These are phyloP conservation scores for Clavispora vitiphila DNA, from an alignment of 805 yeast genomes.

Conservation along the genomic window DNA sequence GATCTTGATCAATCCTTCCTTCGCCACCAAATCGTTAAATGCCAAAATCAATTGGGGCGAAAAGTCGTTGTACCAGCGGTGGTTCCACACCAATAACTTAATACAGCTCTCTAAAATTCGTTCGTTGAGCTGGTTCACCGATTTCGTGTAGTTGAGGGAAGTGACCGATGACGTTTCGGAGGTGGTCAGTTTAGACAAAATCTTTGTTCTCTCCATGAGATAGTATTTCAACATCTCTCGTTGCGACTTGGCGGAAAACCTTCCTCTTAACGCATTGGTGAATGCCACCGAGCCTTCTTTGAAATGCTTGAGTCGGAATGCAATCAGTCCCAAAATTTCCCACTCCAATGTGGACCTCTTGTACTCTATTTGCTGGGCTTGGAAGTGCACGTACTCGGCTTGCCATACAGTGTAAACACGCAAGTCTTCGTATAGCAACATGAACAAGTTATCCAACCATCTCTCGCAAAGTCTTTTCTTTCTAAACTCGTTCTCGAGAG, in stretches of 20 bases:
- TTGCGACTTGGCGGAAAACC: slow-evolving; percentile 80
- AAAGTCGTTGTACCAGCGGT: slow-evolving; percentile 94
- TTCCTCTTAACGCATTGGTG: slow-evolving; percentile 58
- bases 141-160: slow-evolving; percentile 33
- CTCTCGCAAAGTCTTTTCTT: slow-evolving; percentile 66
- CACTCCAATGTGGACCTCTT: slow-evolving; percentile 80
- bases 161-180: slow-evolving; percentile 9
- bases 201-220: slow-evolving; percentile 42
- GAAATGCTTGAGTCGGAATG: slow-evolving; percentile 76
- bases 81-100: slow-evolving; percentile 92
- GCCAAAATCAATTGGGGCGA: slow-evolving; percentile 62
- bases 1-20: slow-evolving; percentile 75
- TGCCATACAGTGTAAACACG: slow-evolving; percentile 89
- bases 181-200: slow-evolving; percentile 20
- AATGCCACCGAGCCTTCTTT: slow-evolving; percentile 88
- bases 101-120: slow-evolving; percentile 65
- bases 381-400: slow-evolving; percentile 83
- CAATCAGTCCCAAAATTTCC: slow-evolving; percentile 86
- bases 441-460: slow-evolving; percentile 68
- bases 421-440: slow-evolving; percentile 68
- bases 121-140: slow-evolving; percentile 43
- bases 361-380: slow-evolving; percentile 78
- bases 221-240: slow-evolving; percentile 68
- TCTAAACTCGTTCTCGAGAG: slow-evolving; percentile 43
- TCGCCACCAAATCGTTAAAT: slow-evolving; percentile 57